phyloP scores from a whole-genome alignment of 2,329 filamentous ascomycete species.

The Amylocarpus encephaloides region DNA sequence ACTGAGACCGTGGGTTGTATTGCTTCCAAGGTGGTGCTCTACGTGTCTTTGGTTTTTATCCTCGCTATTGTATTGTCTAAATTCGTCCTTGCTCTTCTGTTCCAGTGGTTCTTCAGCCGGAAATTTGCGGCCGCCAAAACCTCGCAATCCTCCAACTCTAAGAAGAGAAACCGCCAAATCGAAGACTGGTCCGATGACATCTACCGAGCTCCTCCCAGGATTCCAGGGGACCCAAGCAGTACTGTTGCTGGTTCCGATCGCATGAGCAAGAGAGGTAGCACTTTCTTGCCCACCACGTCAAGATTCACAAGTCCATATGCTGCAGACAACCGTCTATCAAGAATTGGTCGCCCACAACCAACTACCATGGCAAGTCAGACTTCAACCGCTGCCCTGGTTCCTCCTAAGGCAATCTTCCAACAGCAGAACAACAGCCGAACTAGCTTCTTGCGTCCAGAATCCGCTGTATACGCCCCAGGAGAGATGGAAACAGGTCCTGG shows the following conservation, averaged over 20 bases:
- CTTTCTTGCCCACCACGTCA: conserved; percentile 86
- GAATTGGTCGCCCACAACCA: conserved; percentile 48
- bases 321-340: conserved; percentile 57
- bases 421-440: conserved; percentile 55
- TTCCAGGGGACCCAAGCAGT: conserved; percentile 67
- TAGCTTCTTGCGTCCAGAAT: conserved; percentile 59
- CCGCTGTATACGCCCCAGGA: conserved; percentile 42
- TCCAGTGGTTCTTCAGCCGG: conserved; percentile 93
- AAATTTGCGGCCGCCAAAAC: conserved; percentile 82
- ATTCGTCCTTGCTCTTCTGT: conserved; percentile 81
- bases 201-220: conserved; percentile 79
- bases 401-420: conserved; percentile 62
- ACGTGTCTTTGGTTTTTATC: conserved; percentile 88
- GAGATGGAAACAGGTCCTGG: conserved; percentile 65
- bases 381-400: conserved; percentile 65
- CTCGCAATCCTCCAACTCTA: conserved; percentile 71
- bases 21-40: conserved; percentile 92
- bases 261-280: conserved; percentile 71
- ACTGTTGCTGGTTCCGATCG: conserved; percentile 59
- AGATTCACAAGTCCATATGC: conserved; percentile 90
- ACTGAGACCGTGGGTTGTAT: conserved; percentile 97
- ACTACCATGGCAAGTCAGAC: conserved; percentile 93
- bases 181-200: conserved; percentile 98
- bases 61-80: conserved; percentile 79
- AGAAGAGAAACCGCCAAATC: conserved; percentile 85